Evolutionary conservation across 2,329 filamentous ascomycete species (phyloP).

Genomic region (Cytospora chrysosperma): DNA sequence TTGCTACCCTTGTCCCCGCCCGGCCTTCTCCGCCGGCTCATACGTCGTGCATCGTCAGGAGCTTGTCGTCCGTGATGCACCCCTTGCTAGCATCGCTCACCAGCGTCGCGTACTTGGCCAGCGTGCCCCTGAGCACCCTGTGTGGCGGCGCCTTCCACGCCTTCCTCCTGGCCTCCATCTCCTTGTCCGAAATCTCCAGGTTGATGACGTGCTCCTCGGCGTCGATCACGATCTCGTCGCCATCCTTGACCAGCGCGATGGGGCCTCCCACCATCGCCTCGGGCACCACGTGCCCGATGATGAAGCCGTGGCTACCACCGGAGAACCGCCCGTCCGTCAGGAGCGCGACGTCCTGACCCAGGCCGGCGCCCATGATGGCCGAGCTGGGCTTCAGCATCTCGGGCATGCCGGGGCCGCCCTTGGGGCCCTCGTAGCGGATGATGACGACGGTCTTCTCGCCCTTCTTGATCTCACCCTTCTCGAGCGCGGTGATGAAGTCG

Average conservation of each 20-base stretch:
- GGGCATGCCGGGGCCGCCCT: slow-evolving; percentile 91
- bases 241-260: slow-evolving; percentile 78
- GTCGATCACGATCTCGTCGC: slow-evolving; percentile 79
- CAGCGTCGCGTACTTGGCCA: slow-evolving; percentile 66
- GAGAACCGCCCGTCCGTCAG: slow-evolving; percentile 76
- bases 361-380: slow-evolving; percentile 86
- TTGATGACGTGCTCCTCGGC: slow-evolving; percentile 70
- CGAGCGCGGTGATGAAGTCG: slow-evolving; percentile 74
- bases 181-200: slow-evolving; percentile 65
- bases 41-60: slow-evolving; percentile 21
- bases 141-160: slow-evolving; percentile 63
- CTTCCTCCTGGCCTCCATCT: slow-evolving; percentile 57
- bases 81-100: slow-evolving; percentile 60
- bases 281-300: slow-evolving; percentile 84
- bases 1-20: background rate
- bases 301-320: slow-evolving; percentile 80
- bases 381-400: slow-evolving; percentile 93
- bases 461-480: slow-evolving; percentile 74
- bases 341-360: slow-evolving; percentile 73
- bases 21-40: background rate
- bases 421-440: slow-evolving; percentile 90
- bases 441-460: slow-evolving; percentile 87
- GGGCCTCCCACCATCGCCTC: slow-evolving; percentile 85
- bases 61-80: slow-evolving; percentile 53
- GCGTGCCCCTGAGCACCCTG: slow-evolving; percentile 61